Percentiles rank a stretch among this genome's conserved stretches.
Conservation (phyloP, 768 basidiomycete species). For the Suillus americanus region DNA sequence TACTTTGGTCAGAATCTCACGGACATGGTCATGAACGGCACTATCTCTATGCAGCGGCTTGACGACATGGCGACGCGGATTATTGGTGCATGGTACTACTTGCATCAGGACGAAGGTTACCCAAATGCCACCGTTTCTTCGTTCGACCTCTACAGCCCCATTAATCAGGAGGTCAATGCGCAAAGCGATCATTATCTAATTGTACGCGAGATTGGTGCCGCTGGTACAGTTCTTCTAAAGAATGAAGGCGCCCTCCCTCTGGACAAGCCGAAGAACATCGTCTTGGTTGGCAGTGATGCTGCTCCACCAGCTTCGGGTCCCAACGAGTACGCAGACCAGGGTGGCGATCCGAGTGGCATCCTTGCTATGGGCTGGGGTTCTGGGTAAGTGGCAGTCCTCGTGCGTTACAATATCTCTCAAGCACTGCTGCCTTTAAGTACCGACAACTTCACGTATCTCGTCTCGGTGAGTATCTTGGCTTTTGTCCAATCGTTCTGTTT, state of each 20-base stretch:
- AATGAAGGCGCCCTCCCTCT: constrained; percentile 63
- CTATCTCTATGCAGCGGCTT: constrained; percentile 57
- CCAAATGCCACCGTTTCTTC: constrained; percentile 26
- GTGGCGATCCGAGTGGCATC: constrained; percentile 59
- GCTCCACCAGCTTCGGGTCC: constrained; percentile 67
- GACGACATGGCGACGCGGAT: constrained; percentile 74
- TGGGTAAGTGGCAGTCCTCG: constrained; percentile 40
- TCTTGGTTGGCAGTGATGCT: constrained; percentile 62
- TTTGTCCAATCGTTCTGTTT: not conserved
- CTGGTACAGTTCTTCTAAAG: constrained; percentile 68
- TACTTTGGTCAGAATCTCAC: constrained; percentile 66
- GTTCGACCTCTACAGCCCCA: constrained; percentile 27
- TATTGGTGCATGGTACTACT: constrained; percentile 58
- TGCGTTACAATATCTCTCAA: constrained; percentile 32
- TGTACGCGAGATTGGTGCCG: constrained; percentile 61
- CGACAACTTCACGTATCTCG: constrained; percentile 72
- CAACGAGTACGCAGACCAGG: constrained; percentile 65
- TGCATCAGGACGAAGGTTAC: constrained; percentile 32
- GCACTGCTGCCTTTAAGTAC: constrained; percentile 40
- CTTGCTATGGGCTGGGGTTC: constrained; percentile 95
- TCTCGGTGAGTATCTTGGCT: constrained; percentile 50
- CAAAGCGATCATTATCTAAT: constrained; percentile 52
- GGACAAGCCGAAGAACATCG: constrained; percentile 55
- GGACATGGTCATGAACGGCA: constrained; percentile 56
- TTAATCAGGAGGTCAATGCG: constrained; percentile 52